Evolutionary conservation across 768 basidiomycete genomes (phyloP).

Genomic region (Lentinula lateritia): DNA sequence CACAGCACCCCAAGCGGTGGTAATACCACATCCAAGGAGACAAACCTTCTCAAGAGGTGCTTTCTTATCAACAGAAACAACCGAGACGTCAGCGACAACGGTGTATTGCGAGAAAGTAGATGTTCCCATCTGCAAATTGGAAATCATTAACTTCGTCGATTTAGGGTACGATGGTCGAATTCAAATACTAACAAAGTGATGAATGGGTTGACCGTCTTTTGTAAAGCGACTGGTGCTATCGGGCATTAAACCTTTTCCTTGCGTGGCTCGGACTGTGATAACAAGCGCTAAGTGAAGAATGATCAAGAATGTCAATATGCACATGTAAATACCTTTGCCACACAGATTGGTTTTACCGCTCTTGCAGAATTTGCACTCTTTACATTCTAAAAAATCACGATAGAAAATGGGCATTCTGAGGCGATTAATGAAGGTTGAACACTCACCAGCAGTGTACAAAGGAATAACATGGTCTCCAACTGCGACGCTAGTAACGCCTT

Average conservation of each 20-base stretch:
- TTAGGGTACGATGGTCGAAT: background rate
- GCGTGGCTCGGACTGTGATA: constrained; percentile 78
- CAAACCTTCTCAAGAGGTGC: constrained; percentile 97
- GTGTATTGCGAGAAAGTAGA: constrained; percentile 99
- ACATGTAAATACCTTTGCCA: constrained; percentile 58
- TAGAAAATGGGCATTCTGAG: background rate
- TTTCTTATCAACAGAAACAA: constrained; percentile 80
- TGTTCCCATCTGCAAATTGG: constrained; percentile 77
- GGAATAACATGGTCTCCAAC: constrained; percentile 98
- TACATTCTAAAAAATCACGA: constrained; percentile 59
- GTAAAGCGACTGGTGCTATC: constrained; percentile 86
- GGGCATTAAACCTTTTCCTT: constrained; percentile 94
- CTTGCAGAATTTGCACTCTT: constrained; percentile 98
- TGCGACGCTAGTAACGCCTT: constrained; percentile 75
- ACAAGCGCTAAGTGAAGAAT: background rate
- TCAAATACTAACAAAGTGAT: constrained; percentile 74
- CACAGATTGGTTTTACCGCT: constrained; percentile 99
- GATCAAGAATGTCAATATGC: background rate
- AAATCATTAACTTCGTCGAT: background rate
- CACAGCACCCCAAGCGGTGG: constrained; percentile 97
- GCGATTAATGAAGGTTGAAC: background rate
- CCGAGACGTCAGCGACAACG: constrained; percentile 94
- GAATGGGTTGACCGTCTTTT: constrained; percentile 77
- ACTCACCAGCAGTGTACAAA: constrained; percentile 86
- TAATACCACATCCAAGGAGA: constrained; percentile 93